Evolutionary conservation across 257 asterid genomes (phyloP).

Genomic region (Nicotiana sylvestris): DNA sequence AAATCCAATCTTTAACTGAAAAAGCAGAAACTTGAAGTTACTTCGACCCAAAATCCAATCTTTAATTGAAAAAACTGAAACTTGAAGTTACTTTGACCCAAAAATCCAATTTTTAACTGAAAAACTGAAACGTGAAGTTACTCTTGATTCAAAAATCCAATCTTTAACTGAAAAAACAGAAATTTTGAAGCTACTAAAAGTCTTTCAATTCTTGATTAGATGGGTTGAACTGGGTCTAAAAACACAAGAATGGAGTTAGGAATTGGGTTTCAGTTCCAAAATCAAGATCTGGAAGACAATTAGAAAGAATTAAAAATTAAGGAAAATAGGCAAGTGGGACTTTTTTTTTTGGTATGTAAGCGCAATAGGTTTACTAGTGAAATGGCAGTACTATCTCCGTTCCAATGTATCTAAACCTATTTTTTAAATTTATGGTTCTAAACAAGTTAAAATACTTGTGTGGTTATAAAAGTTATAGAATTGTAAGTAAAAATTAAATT

Average conservation of each 20-base stretch:
- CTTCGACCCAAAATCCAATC: too few species aligned
- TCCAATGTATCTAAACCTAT: too few species aligned
- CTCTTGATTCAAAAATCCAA: background rate
- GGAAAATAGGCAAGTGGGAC: slow-evolving; percentile 17
- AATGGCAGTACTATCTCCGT: background rate
- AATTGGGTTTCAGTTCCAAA: background rate
- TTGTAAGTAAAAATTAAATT: too few species aligned
- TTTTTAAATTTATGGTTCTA: too few species aligned
- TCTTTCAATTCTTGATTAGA: too few species aligned
- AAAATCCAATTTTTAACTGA: background rate
- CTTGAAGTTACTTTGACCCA: background rate
- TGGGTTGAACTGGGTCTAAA: background rate
- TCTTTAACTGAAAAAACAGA: background rate
- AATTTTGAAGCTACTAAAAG: too few species aligned
- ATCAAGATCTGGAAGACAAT: slow-evolving; percentile 9
- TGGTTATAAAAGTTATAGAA: too few species aligned
- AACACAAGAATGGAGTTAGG: background rate
- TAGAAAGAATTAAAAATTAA: background rate
- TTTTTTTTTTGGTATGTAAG: background rate
- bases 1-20: background rate
- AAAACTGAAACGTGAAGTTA: background rate
- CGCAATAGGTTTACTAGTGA: background rate
- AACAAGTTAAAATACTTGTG: too few species aligned
- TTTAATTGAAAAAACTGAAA: too few species aligned
- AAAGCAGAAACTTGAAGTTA: background rate